These are phyloP conservation scores for Thuidium tamariscinum DNA, from an alignment of 225 moss, liverwort and hornwort species.

Conservation along the genomic window DNA sequence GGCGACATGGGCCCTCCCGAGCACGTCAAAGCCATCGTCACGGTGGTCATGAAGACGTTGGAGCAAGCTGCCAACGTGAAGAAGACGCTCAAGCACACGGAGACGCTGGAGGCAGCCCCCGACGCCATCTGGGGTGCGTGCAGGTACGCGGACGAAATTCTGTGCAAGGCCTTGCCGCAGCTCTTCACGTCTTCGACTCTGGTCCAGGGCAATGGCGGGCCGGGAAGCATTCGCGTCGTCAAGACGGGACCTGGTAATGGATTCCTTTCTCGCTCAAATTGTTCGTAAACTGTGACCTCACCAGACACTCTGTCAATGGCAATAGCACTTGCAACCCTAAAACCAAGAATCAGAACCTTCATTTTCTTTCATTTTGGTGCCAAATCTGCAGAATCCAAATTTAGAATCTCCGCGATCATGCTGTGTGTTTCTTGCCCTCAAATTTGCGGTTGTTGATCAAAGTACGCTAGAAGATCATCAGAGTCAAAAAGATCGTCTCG, in stretches of 20 bases:
- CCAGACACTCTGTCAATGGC: not conserved
- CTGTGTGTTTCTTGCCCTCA: not conserved
- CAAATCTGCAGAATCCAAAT: too few species aligned
- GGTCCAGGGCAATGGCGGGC: constrained; percentile 11
- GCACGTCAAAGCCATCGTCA: constrained; percentile 3
- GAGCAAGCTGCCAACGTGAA: not conserved
- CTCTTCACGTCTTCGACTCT: not conserved
- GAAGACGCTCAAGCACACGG: not conserved
- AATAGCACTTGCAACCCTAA: not conserved
- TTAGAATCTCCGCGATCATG: not conserved
- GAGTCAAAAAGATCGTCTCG: too few species aligned
- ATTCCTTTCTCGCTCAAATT: not conserved
- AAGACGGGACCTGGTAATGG: constrained; percentile 12
- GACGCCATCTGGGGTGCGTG: constrained; percentile 2
- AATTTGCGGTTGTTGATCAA: not conserved
- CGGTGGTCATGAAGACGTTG: not conserved
- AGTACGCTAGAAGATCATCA: not conserved
- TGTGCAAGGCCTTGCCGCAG: constrained; percentile 10
- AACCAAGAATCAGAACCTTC: not conserved
- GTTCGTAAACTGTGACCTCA: not conserved
- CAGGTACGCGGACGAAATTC: constrained; percentile 10
- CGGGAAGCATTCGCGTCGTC: constrained; percentile 13
- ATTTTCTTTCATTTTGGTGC: too few species aligned
- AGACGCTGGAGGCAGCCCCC: not conserved
- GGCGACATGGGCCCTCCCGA: not conserved